Evolutionary conservation across 2,329 filamentous ascomycete genomes (phyloP), one percentile per base, ranked within the genome.

Genomic region (Colletotrichum horii): DNA sequence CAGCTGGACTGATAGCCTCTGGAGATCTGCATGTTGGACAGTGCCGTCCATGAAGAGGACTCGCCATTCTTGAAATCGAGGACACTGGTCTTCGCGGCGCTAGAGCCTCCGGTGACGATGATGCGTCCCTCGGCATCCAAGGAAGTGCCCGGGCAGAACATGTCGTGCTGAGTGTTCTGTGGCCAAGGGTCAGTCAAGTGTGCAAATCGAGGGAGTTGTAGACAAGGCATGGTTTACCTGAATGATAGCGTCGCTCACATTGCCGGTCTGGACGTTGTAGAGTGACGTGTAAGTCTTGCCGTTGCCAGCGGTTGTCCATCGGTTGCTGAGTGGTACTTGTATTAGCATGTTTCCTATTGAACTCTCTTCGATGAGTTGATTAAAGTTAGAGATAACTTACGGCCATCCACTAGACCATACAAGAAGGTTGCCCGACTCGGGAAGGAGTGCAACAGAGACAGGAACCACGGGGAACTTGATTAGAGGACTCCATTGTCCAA

Each of bases 71-170:
- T 69, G 32, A 62, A 69, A 75, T 88, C 80, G 79, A 87, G 90
- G 30, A 90, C 83, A 62, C 87, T 90, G 1, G 88, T 89, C 60
- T 85, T 86, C 3, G 82, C 79, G 8, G 87, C 86, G 71, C 87
- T 84, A 24, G 86, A 86, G 1, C 91, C 91, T 8, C 91, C 90
- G 0, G 87, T 89, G 4, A 92, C 87, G 2, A 91, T 79, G 6
- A 90, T 84, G 8, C 84, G 82, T 0, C 89, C 90, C 6, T 86
- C 81, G 16, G 83, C 85, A 74, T 88, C 87, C 9, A 88, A 80
- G 4, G 86, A 87, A 58, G 91, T 89, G 1, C 89, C 90, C 0
- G 90, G 89, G 78, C 89, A 91, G 77, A 90, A 91, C 89, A 90
- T 90, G 78, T 90, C 88, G 76, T 90, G 88, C 2, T 84, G 77